Evolutionary conservation across 148 eudicot genomes (phyloP).

Genomic region (Rhododendron kiyosumense): DNA sequence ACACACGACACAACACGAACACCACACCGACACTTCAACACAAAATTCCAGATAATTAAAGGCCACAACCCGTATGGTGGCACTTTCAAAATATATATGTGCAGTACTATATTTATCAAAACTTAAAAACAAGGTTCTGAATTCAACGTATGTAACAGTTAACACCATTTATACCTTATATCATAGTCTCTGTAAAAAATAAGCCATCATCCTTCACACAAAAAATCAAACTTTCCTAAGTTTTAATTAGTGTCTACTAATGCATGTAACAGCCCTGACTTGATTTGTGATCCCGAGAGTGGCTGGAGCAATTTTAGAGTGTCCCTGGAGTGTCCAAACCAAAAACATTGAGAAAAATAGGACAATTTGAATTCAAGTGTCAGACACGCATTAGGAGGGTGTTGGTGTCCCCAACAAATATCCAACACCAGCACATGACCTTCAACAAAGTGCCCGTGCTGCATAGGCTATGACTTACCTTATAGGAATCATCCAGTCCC

Average conservation of each 20-base stretch:
- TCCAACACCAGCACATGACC: background rate
- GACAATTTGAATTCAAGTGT: background rate
- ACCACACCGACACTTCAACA: background rate
- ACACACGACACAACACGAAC: background rate
- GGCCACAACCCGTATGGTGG: background rate
- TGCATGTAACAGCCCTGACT: background rate
- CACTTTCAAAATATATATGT: background rate
- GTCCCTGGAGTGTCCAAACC: background rate
- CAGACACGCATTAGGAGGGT: background rate
- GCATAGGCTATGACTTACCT: conserved; percentile 40
- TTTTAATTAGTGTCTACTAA: background rate
- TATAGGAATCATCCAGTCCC: conserved; percentile 98
- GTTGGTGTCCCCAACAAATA: background rate
- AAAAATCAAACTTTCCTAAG: background rate
- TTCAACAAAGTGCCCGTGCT: background rate
- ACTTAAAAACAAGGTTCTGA: background rate
- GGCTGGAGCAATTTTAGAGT: background rate
- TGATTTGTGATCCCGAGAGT: no score
- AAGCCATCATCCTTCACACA: background rate
- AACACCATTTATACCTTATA: background rate
- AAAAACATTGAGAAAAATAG: no score
- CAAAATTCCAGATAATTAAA: background rate
- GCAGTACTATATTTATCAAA: background rate
- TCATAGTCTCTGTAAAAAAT: background rate
- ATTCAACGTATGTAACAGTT: background rate